Evolutionary conservation across 805 yeast genomes (phyloP), one percentile per base, ranked within the genome.

Genomic region (Danielia oregonensis): DNA sequence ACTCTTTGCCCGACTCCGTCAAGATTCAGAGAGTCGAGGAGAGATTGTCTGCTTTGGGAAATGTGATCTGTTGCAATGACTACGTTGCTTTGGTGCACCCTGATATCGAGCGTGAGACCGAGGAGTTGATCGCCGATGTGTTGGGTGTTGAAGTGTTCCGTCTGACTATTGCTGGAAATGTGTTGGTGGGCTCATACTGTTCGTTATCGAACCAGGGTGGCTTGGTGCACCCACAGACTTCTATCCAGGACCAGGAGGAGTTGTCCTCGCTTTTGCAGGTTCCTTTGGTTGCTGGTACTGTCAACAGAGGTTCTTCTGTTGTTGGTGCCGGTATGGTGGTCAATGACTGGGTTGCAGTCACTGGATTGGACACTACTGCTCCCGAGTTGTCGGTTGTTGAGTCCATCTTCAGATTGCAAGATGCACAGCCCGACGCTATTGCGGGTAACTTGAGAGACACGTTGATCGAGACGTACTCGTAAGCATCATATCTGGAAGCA

Each of bases 241-340:
- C 94, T 23, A 80, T 93, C 39, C 96, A 93, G 65, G 98, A 93
- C 62, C 98, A 93, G 70, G 98, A 93, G 70, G 99, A 93, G 68
- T 74, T 93, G 51, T 86, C 96, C 6, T 87, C 97, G 30, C 73
- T 93, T 59, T 74, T 93, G 54, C 98, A 93, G 68, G 95, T 93
- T 26, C 99, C 99, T 36, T 73, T 93, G 46, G 98, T 93, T 31
- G 98, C 99, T 5, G 99, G 99, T 63, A 89, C 97, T 25, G 89
- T 93, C 40, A 93, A 93, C 72, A 82, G 98, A 64, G 99, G 99
- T 65, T 86, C 96, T 18, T 68, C 95, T 4, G 97, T 91, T 32
- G 95, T 93, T 42, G 98, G 98, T 55, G 97, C 97, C 30, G 99
- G 99, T 51, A 80, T 93, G 80, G 97, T 93, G 35, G 98, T 89